Conservation (phyloP, 2,329 filamentous ascomycete genomes). For the Apiospora malaysiana region DNA sequence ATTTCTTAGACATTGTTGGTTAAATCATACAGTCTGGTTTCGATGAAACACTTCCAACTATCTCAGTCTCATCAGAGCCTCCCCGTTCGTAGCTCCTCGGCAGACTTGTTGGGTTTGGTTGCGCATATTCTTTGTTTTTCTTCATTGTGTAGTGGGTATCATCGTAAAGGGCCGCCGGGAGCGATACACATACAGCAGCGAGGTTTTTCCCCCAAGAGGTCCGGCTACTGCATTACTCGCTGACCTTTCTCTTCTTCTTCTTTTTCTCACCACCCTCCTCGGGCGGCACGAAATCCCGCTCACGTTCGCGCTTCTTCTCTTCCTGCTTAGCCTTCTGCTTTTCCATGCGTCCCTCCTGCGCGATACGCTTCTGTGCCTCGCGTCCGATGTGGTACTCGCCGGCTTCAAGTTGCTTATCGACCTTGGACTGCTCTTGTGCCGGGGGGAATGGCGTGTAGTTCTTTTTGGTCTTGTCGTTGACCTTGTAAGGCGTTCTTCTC, state of each 20-base stretch:
- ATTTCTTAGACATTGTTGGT: not conserved
- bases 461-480: conserved; percentile 95
- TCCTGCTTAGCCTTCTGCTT: conserved; percentile 87
- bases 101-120: not conserved
- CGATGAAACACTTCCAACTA: conserved; percentile 9
- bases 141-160: conserved; percentile 23
- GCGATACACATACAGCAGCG: conserved; percentile 12
- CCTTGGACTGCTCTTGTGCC: conserved; percentile 97
- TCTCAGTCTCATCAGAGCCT: not conserved
- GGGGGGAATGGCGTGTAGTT: conserved; percentile 96
- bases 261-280: conserved; percentile 67
- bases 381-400: conserved; percentile 97
- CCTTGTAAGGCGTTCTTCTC: conserved; percentile 79
- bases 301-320: conserved; percentile 83
- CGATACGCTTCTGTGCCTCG: conserved; percentile 85
- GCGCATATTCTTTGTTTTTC: conserved; percentile 5
- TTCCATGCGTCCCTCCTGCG: conserved; percentile 79
- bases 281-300: conserved; percentile 86
- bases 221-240: conserved; percentile 29
- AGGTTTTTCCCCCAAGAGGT: not conserved
- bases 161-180: conserved; percentile 18
- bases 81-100: not conserved
- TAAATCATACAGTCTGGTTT: not conserved
- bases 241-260: conserved; percentile 70
- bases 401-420: conserved; percentile 96